A percentile compares a stretch with the other conserved stretches of the same genome.
Evolutionary conservation across 2,329 filamentous ascomycete genomes (phyloP).

Genomic region (Ceratocystis colombiana): DNA sequence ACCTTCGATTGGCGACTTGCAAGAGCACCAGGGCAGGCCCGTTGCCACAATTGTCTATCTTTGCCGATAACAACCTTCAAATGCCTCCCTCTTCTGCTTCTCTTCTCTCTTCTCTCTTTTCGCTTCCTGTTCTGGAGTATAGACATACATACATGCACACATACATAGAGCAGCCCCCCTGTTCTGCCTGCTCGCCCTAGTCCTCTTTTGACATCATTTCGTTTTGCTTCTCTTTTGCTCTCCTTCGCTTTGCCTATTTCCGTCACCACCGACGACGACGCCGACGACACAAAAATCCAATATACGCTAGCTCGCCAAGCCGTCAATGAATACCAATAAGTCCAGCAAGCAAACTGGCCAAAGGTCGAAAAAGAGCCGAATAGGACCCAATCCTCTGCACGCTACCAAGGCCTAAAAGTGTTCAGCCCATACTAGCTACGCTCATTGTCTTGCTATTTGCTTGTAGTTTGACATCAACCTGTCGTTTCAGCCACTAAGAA

Average conservation of each 20-base stretch:
- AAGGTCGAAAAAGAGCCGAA: neutral
- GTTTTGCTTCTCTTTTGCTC: neutral
- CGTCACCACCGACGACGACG: neutral
- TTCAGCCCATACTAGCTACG: neutral
- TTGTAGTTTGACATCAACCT: neutral
- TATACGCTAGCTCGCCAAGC: neutral
- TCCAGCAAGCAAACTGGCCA: neutral
- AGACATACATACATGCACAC: neutral
- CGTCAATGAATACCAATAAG: neutral
- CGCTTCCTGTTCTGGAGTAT: slow-evolving; percentile 4
- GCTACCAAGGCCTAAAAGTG: neutral
- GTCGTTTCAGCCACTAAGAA: slow-evolving; percentile 11
- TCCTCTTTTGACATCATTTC: neutral
- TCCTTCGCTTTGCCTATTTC: neutral
- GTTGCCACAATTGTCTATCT: too few relatives aligned
- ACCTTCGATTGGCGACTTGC: neutral
- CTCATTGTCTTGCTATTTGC: neutral
- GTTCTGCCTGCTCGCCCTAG: neutral
- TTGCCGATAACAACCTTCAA: neutral
- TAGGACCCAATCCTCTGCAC: neutral
- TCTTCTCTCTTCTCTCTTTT: neutral
- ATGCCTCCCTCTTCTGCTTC: neutral
- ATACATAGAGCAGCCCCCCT: neutral
- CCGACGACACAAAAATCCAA: neutral
- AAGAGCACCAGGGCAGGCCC: neutral